Conservation (phyloP, 2,329 filamentous ascomycete species). For the Seiridium cupressi region DNA sequence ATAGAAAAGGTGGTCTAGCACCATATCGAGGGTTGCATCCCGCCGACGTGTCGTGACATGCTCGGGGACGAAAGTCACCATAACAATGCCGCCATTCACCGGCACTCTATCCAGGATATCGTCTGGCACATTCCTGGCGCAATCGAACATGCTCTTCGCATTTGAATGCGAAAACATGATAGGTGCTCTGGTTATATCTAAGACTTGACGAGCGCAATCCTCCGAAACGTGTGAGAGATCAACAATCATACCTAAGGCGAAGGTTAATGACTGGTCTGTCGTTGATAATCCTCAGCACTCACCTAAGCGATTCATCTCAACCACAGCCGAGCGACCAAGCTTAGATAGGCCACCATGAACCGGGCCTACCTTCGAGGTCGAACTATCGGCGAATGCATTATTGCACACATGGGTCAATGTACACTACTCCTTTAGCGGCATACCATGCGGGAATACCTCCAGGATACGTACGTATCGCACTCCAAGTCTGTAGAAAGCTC, state of each 20-base stretch:
- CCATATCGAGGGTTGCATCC: conserved; percentile 25
- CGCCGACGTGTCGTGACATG: conserved; percentile 13
- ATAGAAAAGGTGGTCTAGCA: conserved; percentile 31
- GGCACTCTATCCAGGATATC: conserved; percentile 31
- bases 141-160: conserved; percentile 17
- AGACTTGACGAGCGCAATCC: conserved; percentile 19
- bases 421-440: not conserved
- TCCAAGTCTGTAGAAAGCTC: conserved; percentile 29
- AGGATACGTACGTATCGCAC: conserved; percentile 28
- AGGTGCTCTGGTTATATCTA: conserved; percentile 22
- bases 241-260: conserved; percentile 21
- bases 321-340: conserved; percentile 23
- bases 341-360: conserved; percentile 25
- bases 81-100: conserved; percentile 36
- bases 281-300: not conserved
- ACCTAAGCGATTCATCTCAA: conserved; percentile 34
- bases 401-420: conserved; percentile 27
- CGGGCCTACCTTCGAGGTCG: conserved; percentile 20
- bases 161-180: conserved; percentile 32
- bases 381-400: conserved; percentile 24
- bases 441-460: not conserved
- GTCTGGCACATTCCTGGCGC: conserved; percentile 37
- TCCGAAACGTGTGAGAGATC: conserved; percentile 29
- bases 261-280: not conserved
- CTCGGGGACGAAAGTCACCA: conserved; percentile 34